Evolutionary conservation across 805 yeast genomes (phyloP).

Genomic region (Saccharomycopsis microspora): DNA sequence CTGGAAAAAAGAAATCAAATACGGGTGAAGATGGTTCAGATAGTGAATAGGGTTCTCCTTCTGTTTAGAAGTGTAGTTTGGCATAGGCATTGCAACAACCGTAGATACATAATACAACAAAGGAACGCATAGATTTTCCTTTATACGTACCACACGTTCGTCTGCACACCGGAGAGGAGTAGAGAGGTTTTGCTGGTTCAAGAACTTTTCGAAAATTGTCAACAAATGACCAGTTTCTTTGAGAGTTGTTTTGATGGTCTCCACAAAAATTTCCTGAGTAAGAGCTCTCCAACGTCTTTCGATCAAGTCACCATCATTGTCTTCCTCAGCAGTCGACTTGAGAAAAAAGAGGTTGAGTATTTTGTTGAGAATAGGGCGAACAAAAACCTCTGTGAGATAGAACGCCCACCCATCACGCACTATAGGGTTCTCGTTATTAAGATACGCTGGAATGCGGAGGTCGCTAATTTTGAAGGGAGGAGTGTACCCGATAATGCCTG

Average conservation of each 20-base stretch:
- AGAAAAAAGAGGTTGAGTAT: conserved; percentile 10
- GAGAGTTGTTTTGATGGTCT: conserved; percentile 9
- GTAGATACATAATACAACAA: conserved; percentile 13
- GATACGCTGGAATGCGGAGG: conserved; percentile 7
- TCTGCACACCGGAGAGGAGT: conserved; percentile 15
- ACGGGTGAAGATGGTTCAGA: conserved; percentile 7
- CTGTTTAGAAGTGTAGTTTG: conserved; percentile 7
- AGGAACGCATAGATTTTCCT: conserved; percentile 14
- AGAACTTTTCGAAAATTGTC: conserved; percentile 12
- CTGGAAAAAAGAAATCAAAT: conserved; percentile 8
- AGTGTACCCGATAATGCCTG: conserved; percentile 13
- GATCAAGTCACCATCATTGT: not conserved
- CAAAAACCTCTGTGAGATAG: conserved; percentile 16
- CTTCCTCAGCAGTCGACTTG: not conserved
- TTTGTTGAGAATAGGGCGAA: conserved; percentile 14
- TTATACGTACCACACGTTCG: conserved; percentile 13
- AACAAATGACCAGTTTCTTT: conserved; percentile 15
- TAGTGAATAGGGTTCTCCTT: conserved; percentile 6
- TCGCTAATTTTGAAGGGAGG: conserved; percentile 17
- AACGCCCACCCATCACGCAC: conserved; percentile 16
- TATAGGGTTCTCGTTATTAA: conserved; percentile 4
- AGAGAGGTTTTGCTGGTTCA: conserved; percentile 12
- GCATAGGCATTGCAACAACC: conserved; percentile 10
- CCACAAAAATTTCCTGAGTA: conserved; percentile 10
- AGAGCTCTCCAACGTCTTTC: conserved; percentile 9